Percentiles rank a stretch among this genome's conserved stretches.
Evolutionary conservation across 1,139 yeast genomes (phyloP).

Genomic region (Casaregolazyma suthepensis): DNA sequence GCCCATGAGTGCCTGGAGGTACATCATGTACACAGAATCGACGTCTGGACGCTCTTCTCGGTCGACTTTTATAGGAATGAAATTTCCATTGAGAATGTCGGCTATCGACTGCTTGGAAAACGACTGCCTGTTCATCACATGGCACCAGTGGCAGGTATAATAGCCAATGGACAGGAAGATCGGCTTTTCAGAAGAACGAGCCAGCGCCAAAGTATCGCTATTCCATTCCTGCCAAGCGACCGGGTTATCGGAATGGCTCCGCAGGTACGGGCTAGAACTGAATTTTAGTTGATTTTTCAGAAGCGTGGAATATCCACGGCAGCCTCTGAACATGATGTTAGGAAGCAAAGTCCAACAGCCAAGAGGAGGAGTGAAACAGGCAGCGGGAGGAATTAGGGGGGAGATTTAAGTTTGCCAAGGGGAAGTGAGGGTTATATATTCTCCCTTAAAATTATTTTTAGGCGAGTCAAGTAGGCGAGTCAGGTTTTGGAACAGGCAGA

Average conservation of each 20-base stretch:
- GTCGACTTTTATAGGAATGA: conserved; percentile 35
- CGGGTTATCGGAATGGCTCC: conserved; percentile 24
- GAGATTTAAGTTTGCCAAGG: neutral
- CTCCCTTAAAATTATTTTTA: too few species aligned
- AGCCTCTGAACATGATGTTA: neutral
- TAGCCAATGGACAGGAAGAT: conserved; percentile 35
- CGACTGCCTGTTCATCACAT: conserved; percentile 35
- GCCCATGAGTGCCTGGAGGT: conserved; percentile 35
- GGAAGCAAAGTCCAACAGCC: neutral
- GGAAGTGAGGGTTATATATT: neutral
- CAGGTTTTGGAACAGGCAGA: too few species aligned
- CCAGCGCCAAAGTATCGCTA: conserved; percentile 29
- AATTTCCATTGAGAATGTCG: conserved; percentile 28
- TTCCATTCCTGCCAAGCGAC: conserved; percentile 39
- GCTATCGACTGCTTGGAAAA: conserved; percentile 30
- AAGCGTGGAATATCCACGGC: conserved; percentile 3
- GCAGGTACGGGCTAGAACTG: conserved; percentile 27
- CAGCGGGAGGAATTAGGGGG: neutral
- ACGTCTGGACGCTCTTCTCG: conserved; percentile 37
- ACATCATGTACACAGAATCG: conserved; percentile 36
- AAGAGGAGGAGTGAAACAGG: neutral
- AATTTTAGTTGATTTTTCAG: conserved; percentile 23
- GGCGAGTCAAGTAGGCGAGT: neutral
- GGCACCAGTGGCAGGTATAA: conserved; percentile 37
- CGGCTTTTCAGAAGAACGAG: conserved; percentile 30